Base-by-base conservation (phyloP, 2,329 filamentous ascomycete species). In the Sclerotiophoma versabilis region DNA sequence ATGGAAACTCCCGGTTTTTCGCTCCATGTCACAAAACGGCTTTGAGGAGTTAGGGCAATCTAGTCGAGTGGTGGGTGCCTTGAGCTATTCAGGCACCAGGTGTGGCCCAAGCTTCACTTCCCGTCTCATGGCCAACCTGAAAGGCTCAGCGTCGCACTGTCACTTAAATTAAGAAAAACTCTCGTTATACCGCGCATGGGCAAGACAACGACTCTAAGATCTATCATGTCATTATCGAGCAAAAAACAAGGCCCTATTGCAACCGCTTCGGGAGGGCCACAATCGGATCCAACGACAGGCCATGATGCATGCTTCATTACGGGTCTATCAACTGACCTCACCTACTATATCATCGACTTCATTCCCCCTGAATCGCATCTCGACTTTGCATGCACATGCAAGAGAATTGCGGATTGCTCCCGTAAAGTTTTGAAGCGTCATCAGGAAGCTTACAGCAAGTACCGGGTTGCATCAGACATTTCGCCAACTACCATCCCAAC, bases 381-480 rank as follows among this genome's bases (percentile, higher is more conserved):
- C 25, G 44, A 60, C 32, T 56, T 62, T 41, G 54, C 59, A 20
- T 48, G 33, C 30, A 56, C 57, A 17, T 60, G 51, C 51, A 58
- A 54, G 27, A 46, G 41, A 29, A 25, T 56, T 4, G 36, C 29
- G 6, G 26, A 22, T 12, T 49, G 46, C 41, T 57, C 50, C 10
- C 19, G 45, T 8, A 34, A 43, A 5, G n/a, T 54, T n/a, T n/a
- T 62, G 7, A 49, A 49, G 22, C 57, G 49, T 23, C 57, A 62
- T 25, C 49, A 38, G 12, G 53, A 55, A 10, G 59, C 59, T 26
- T 39, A 57, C 45, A 45, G 17, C n/a, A 59, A 46, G 7, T 59
- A 59, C 32, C 27, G 33, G 9, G 37, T 59, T 11, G 20, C 57
- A 26, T 62, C 57, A 30, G 59, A 57, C 37, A 32, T 59, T n/a